Evolutionary conservation across 345 rosid genomes (phyloP).

Genomic region (Eucalyptus grandis): DNA sequence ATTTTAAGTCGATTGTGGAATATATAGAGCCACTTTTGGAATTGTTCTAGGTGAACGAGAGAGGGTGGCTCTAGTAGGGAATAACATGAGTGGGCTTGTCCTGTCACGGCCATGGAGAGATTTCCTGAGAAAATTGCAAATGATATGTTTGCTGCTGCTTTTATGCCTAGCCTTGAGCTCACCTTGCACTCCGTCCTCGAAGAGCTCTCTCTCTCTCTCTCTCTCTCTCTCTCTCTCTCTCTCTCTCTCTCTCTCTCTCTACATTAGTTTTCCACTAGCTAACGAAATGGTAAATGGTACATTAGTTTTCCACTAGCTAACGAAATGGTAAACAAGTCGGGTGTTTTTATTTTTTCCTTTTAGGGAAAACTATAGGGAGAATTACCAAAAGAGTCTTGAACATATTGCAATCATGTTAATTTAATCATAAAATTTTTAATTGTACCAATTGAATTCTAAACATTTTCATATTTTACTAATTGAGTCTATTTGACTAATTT

Average conservation of each 20-base stretch:
- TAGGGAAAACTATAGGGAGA: not conserved
- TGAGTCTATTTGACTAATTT: too few species aligned
- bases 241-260: not conserved
- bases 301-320: not conserved
- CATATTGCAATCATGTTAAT: too few species aligned
- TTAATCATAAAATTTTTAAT: too few species aligned
- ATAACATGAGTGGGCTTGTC: conserved; percentile 15
- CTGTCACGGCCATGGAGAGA: conserved; percentile 19
- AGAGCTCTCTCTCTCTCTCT: not conserved
- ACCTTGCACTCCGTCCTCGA: not conserved
- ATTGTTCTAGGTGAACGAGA: conserved; percentile 1
- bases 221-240: too few species aligned
- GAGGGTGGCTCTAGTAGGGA: conserved; percentile 21
- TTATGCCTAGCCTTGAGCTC: conserved; percentile 3
- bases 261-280: not conserved
- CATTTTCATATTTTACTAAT: too few species aligned
- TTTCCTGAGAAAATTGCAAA: conserved; percentile 8
- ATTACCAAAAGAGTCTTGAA: not conserved
- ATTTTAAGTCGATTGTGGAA: not conserved
- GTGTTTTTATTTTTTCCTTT: too few species aligned
- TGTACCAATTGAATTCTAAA: not conserved
- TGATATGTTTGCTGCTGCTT: conserved; percentile 12
- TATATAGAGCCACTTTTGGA: conserved; percentile 8
- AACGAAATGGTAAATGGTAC: too few species aligned
- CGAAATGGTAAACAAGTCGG: not conserved